Evolutionary conservation across 495 filamentous ascomycete genomes (phyloP), one percentile per base, ranked within the genome.

Genomic region (Chaetomium fimeti): DNA sequence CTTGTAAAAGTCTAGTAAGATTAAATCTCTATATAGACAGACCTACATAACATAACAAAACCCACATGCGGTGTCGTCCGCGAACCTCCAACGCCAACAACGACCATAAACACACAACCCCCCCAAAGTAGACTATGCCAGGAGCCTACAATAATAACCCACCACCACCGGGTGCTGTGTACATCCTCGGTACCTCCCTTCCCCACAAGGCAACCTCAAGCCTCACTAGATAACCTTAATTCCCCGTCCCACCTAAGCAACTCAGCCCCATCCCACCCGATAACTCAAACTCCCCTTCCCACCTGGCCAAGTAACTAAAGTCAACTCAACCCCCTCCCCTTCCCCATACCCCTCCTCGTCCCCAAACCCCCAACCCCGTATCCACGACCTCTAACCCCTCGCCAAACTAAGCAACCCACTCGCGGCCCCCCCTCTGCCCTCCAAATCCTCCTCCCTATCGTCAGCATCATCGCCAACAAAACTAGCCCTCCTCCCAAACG

Each of bases 381-480:
- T 60, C 43, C 51, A 40, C 28, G 52, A 57, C 51, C 22, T 59
- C 62, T 68, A 72, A 22, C 69, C 60, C 32, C 69, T 65, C 16
- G 71, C 68, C 36, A 78, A 64, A 47, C 74, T 73, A n/a, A 78
- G 58, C 57, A 78, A 22, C 13, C 71, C 76, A 38, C 71, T 75
- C 8, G 72, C 74, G 5, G 73, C 74, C 3, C 69, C 75, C 16
- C 68, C 70, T 24, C 49, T 38, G 24, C 57, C 51, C 27, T 61
- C 66, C 62, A 43, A 43, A 29, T 9, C 57, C 52, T 45, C 38
- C 2, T 64, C 28, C 25, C 47, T 47, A 13, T 40, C 12, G 0
- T 48, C 47, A 2, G 11, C 43, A 20, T 5, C 7, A 20, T 47
- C n/a, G 1, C 43, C 43, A 18, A 20, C 43, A 47, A 47, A 47